A percentile compares a stretch with the other conserved stretches of the same genome.
Conservation (phyloP, 495 filamentous ascomycete genomes). For the Penicillium odoratum region DNA sequence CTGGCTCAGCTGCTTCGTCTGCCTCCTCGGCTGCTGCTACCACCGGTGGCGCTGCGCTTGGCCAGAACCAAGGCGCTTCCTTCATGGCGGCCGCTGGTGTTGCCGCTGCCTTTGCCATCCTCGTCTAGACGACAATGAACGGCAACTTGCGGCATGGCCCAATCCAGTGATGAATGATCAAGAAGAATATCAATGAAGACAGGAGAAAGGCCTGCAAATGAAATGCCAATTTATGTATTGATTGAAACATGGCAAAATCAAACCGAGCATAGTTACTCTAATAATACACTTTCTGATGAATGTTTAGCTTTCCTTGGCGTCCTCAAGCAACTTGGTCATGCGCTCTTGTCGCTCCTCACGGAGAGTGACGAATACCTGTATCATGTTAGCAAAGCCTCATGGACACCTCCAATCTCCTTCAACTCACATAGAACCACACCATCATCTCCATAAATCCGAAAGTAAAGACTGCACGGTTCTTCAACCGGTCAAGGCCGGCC, state of each 20-base stretch:
- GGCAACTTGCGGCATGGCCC: not conserved
- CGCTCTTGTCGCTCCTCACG: constrained; percentile 47
- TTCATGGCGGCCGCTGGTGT: constrained; percentile 38
- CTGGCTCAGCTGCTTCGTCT: constrained; percentile 9
- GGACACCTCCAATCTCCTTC: not conserved
- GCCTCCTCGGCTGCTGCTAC: constrained; percentile 23
- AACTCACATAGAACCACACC: constrained; percentile 80
- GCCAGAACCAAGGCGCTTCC: constrained; percentile 33
- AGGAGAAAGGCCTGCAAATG: not conserved
- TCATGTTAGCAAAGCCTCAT: constrained; percentile 39
- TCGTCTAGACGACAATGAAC: not conserved
- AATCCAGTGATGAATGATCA: not conserved
- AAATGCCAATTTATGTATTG: constrained; percentile 1
- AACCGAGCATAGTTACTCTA: constrained; percentile 7
- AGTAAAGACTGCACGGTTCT: constrained; percentile 79
- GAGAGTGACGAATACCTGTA: constrained; percentile 46
- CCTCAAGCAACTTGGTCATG: constrained; percentile 36
- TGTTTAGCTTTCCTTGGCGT: constrained; percentile 24
- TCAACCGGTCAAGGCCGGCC: constrained; percentile 57
- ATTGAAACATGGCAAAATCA: constrained; percentile 7
- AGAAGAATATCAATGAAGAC: not conserved
- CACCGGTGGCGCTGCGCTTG: constrained; percentile 48
- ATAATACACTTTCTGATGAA: constrained; percentile 12
- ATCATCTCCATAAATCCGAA: constrained; percentile 83
- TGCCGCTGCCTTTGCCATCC: constrained; percentile 25